These are phyloP conservation scores for Discostella pseudostelligera DNA, from an alignment of 108 stramenopile species.

Conservation along the genomic window DNA sequence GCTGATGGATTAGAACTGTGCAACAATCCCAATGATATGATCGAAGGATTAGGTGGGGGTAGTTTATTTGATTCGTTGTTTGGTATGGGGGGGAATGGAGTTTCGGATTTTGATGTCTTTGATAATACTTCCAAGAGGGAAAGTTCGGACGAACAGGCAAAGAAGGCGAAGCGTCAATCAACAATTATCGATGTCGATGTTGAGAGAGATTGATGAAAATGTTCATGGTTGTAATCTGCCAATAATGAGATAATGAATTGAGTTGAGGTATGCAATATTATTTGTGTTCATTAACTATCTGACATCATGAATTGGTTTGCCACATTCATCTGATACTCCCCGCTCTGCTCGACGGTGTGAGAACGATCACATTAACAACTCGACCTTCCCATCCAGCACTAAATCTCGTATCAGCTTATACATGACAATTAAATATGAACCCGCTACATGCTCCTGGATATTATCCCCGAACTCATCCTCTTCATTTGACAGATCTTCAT, in stretches of 20 bases:
- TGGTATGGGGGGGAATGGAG: conserved; percentile 22
- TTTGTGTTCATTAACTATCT: background rate
- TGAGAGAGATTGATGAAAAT: conserved; percentile 48
- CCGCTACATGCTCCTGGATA: conserved; percentile 49
- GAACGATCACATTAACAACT: conserved; percentile 38
- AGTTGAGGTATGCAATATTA: background rate
- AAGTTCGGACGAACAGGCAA: conserved; percentile 14
- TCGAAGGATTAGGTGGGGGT: conserved; percentile 32
- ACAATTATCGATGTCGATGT: conserved; percentile 79
- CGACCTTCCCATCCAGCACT: conserved; percentile 58
- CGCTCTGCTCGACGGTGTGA: no score
- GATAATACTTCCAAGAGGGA: conserved; percentile 24
- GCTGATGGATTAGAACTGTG: conserved; percentile 51
- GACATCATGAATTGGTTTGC: conserved; percentile 3
- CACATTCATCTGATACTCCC: no score
- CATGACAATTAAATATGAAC: conserved; percentile 61
- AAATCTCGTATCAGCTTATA: conserved; percentile 54
- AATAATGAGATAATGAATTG: background rate
- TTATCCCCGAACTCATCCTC: conserved; percentile 51
- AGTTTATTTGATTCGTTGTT: conserved; percentile 51
- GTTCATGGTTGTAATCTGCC: no score
- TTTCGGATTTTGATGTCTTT: conserved; percentile 29
- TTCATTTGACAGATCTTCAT: conserved; percentile 43
- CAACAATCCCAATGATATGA: conserved; percentile 49
- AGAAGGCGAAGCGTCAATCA: conserved; percentile 47